phyloP scores from a whole-genome alignment of 23 red algal genomes.

The Agarophyton chilense region DNA sequence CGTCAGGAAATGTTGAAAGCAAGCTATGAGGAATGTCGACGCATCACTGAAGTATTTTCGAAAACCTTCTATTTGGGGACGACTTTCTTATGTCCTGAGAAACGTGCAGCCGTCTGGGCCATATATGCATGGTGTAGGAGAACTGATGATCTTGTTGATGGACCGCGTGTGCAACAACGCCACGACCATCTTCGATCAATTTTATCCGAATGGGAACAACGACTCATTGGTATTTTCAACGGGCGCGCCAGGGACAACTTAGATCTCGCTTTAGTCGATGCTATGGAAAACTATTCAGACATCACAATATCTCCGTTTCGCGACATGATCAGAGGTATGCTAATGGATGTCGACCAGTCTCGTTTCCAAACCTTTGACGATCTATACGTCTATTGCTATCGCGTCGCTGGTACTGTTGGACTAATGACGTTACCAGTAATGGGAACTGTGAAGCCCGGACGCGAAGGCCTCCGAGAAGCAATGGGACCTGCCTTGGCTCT shows the following conservation, averaged over 20 bases:
- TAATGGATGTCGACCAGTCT: conserved; percentile 90
- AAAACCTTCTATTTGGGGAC: conserved; percentile 99
- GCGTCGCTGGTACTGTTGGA: conserved; percentile 97
- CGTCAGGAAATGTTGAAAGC: conserved; percentile 54
- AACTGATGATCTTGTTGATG: conserved; percentile 97
- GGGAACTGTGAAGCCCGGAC: conserved; percentile 58
- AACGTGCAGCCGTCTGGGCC: conserved; percentile 92
- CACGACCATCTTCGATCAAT: conserved; percentile 50
- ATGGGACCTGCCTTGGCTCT: conserved; percentile 79
- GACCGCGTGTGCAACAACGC: conserved; percentile 80
- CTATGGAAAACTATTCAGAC: conserved; percentile 50
- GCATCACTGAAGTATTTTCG: conserved; percentile 87
- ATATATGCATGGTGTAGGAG: conserved; percentile 97
- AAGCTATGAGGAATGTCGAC: conserved; percentile 90
- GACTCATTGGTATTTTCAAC: conserved; percentile 62
- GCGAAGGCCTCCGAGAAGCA: conserved; percentile 70
- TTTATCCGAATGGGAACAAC: conserved; percentile 78
- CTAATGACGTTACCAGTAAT: conserved; percentile 97
- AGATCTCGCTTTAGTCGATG: conserved; percentile 86
- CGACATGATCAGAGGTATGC: conserved; percentile 98
- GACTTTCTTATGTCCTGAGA: conserved; percentile 66
- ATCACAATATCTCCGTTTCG: conserved; percentile 77
- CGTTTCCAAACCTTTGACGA: conserved; percentile 95
- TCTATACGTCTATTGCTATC: conserved; percentile 97
- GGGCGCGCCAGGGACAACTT: conserved; percentile 80